Evolutionary conservation across 2,329 filamentous ascomycete species (phyloP).

Genomic region (Beauveria sp.): DNA sequence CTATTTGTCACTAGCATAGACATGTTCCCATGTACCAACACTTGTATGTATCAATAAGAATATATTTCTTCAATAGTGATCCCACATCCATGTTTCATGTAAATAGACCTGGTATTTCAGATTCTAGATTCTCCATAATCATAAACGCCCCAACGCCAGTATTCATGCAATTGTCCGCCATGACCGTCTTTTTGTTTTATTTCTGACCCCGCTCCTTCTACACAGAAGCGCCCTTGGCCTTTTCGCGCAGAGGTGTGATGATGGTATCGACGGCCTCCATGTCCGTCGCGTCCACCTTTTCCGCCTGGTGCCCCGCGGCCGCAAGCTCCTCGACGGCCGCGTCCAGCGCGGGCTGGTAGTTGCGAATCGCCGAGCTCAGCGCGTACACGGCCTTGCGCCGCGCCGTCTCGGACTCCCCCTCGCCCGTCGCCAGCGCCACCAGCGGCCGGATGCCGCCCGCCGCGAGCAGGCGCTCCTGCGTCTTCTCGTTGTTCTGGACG

Average conservation of each 20-base stretch:
- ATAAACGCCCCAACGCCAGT: constrained; percentile 27
- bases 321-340: constrained; percentile 54
- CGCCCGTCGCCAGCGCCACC: constrained; percentile 53
- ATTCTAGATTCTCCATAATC: neutral
- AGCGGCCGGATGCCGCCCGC: constrained; percentile 64
- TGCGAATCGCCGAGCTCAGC: constrained; percentile 76
- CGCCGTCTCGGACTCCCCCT: constrained; percentile 54
- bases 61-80: neutral
- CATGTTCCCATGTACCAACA: constrained; percentile 14
- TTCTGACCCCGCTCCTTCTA: neutral
- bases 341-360: constrained; percentile 80
- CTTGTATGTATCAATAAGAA: constrained; percentile 10
- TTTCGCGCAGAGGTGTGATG: constrained; percentile 58
- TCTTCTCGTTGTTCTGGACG: constrained; percentile 88
- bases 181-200: neutral
- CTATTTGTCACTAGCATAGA: constrained; percentile 11
- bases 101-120: neutral
- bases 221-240: constrained; percentile 28
- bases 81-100: neutral
- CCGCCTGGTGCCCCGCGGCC: constrained; percentile 27
- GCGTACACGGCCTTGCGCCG: constrained; percentile 86
- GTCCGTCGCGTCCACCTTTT: constrained; percentile 67
- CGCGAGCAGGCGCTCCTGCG: constrained; percentile 62
- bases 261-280: constrained; percentile 81
- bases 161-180: constrained; percentile 21